Percentiles rank a stretch among this genome's conserved stretches.
Conservation (phyloP, 495 filamentous ascomycete genomes). For the Xylaria cubensis region DNA sequence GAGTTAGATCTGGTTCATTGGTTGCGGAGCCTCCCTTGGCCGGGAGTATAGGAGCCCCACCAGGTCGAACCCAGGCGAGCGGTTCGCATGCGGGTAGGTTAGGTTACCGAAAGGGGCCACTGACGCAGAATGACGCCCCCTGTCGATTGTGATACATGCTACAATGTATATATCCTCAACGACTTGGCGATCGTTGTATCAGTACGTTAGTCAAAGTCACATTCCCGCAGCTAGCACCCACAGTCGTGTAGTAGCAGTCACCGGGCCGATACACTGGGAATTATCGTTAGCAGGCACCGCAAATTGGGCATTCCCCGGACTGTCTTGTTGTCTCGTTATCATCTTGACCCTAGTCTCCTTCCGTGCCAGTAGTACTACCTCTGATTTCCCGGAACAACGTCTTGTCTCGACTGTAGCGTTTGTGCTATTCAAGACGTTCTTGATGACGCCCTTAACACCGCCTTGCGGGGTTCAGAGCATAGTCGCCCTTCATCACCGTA, state of each 20-base stretch:
- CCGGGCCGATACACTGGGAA: conserved; percentile 32
- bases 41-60: conserved; percentile 31
- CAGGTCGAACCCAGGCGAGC: conserved; percentile 34
- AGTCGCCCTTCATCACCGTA: neutral
- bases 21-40: conserved; percentile 36
- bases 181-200: conserved; percentile 37
- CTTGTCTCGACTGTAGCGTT: conserved; percentile 31
- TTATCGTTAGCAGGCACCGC: conserved; percentile 26
- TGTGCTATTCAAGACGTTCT: conserved; percentile 39
- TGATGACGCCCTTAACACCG: conserved; percentile 39
- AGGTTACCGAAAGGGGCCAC: conserved; percentile 19
- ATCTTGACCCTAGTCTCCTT: conserved; percentile 45
- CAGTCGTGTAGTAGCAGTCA: conserved; percentile 8
- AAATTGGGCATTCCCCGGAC: conserved; percentile 44
- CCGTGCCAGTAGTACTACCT: conserved; percentile 47
- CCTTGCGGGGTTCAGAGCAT: conserved; percentile 32
- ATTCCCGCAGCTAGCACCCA: conserved; percentile 36
- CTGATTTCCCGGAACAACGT: conserved; percentile 8
- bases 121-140: conserved; percentile 24
- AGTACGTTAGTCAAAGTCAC: conserved; percentile 43
- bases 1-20: conserved; percentile 38
- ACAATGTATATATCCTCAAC: conserved; percentile 34
- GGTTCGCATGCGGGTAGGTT: conserved; percentile 32
- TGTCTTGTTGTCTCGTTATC: conserved; percentile 34
- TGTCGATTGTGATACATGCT: conserved; percentile 27